phyloP scores from a whole-genome alignment of 1,284 basidiomycete species.

The Athelia sp. region DNA sequence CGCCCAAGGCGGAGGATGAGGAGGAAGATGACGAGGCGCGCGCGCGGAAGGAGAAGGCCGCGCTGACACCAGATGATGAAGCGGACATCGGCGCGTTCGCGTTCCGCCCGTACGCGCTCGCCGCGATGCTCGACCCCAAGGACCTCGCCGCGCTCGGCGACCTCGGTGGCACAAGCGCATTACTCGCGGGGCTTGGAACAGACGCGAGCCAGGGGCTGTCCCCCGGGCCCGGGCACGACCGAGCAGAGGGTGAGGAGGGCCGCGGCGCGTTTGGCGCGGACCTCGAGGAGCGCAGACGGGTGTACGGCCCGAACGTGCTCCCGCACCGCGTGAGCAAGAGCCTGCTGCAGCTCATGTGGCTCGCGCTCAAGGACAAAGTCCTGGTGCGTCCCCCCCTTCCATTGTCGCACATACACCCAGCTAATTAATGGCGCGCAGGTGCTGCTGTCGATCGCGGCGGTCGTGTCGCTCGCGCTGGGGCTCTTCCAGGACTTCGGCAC shows the following conservation, averaged over 20 bases:
- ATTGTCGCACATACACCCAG: constrained; percentile 4
- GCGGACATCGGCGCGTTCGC: constrained; percentile 69
- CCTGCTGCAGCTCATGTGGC: constrained; percentile 86
- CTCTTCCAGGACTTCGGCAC: constrained; percentile 91
- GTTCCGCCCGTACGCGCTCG: constrained; percentile 74
- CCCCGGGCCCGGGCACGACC: constrained; percentile 39
- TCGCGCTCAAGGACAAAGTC: constrained; percentile 94
- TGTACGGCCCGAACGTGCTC: constrained; percentile 85
- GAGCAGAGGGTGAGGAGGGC: constrained; percentile 5
- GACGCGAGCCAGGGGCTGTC: constrained; percentile 47
- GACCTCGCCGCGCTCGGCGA: constrained; percentile 59
- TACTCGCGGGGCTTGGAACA: constrained; percentile 77
- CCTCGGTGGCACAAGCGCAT: constrained; percentile 70
- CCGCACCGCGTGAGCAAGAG: constrained; percentile 78
- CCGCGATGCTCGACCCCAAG: constrained; percentile 89
- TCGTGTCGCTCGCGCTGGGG: constrained; percentile 90
- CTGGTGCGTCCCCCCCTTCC: constrained; percentile 52
- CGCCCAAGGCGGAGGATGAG: too few species aligned
- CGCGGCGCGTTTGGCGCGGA: constrained; percentile 44
- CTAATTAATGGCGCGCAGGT: constrained; percentile 43
- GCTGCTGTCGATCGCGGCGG: constrained; percentile 86
- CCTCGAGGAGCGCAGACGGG: constrained; percentile 59
- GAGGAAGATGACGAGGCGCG: constrained; percentile 23
- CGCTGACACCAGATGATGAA: constrained; percentile 46
- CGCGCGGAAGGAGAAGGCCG: constrained; percentile 28